Base-by-base conservation (phyloP, 164 flowering plant genomes). In the Echeveria elegans region DNA sequence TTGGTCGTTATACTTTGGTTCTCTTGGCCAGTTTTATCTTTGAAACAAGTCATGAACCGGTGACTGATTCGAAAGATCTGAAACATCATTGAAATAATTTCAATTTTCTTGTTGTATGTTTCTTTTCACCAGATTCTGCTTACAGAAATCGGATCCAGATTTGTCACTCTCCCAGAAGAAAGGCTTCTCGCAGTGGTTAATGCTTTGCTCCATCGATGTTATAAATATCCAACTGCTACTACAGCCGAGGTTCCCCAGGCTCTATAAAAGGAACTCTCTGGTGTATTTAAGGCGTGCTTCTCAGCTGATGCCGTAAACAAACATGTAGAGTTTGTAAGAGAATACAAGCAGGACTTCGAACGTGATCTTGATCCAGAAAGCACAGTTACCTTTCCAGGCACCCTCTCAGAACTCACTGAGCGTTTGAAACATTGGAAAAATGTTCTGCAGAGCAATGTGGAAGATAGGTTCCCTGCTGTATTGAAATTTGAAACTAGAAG, bases 231-330 rank as follows among this genome's bases (percentile, higher is more conserved):
- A 19, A 91, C 97, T 73, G 96, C 97, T 43, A 95, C 97, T 59
- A 95, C 97, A 9, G 97, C 94, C 0, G 99, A 95, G 79, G 99
- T 95, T 76, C 99, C 99, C 40, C 96, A 83, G 28, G 85, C 97
- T 77, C 89, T 95, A 58, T 92, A 92, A 81, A 95, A 95, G 76
- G 99, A 95, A 86, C 94, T 95, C 32, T 92, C 97, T 66, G 97
- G 97, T 67, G 99, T 95, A 71, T 95, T 97, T 75, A 85, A 86
- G 73, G 99, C 99, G 69, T 95, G 99, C 76, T 95, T 95, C 72
- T 95, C 99, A 21, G 91, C 91, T 26, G 99, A 95, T 88, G 97
- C 97, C 70, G 88, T 92, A 66, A 95, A 86, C 84, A 95, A 95
- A 82, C 97, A 95, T 78, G 94, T 92, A 71, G 99, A 92, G 66